Conservation (phyloP, 1,139 yeast species). For the Debaryomycetaceae sp. region DNA sequence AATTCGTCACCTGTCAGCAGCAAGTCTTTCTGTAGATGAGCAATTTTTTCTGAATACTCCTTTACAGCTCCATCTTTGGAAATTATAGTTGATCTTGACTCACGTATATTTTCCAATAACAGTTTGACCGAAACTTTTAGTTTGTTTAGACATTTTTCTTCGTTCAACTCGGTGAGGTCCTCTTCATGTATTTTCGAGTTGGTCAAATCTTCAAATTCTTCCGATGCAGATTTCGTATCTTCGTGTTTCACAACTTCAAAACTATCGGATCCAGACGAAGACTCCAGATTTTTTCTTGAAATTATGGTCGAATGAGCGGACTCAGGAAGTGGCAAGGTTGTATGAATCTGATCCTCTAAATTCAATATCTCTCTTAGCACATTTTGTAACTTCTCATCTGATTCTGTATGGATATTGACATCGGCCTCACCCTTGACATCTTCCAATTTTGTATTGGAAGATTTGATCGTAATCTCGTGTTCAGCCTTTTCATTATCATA, state of each 20-base stretch:
- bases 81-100: neutral
- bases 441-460: neutral
- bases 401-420: neutral
- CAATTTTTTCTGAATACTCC: neutral
- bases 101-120: neutral
- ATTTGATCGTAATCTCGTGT: neutral
- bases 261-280: neutral
- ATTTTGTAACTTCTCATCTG: neutral
- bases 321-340: neutral
- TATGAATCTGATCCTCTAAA: neutral
- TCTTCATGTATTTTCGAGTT: neutral
- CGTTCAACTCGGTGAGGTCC: neutral
- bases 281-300: neutral
- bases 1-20: neutral
- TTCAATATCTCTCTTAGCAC: neutral
- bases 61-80: neutral
- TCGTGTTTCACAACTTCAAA: conserved; percentile 4
- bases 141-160: neutral
- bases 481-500: neutral
- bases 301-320: neutral
- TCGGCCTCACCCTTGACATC: neutral
- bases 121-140: neutral
- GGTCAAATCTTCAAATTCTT: conserved; percentile 4
- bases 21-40: neutral
- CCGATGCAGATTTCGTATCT: conserved; percentile 4